Conservation (phyloP, 148 eudicot genomes). For the Vaccinium vitisidaea region DNA sequence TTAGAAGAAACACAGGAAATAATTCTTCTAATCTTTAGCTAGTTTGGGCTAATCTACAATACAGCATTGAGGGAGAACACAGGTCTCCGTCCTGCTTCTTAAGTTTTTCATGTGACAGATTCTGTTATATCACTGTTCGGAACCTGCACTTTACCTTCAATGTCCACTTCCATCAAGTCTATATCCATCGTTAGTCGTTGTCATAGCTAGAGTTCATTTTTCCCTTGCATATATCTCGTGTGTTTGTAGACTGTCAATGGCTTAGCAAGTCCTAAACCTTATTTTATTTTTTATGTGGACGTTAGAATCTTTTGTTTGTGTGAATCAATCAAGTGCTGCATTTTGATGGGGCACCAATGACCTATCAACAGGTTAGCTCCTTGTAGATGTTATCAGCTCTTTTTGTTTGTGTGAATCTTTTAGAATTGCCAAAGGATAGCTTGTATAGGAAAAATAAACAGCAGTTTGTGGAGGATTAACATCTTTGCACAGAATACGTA, state of each 20-base stretch:
- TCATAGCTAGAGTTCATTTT: no score
- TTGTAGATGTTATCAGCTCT: no score
- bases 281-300: background rate
- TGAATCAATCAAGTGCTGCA: background rate
- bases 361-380: background rate
- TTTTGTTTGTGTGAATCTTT: no score
- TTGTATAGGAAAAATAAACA: no score
- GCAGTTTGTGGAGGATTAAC: no score
- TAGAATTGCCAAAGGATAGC: no score
- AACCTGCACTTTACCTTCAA: background rate
- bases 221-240: no score
- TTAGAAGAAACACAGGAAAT: background rate
- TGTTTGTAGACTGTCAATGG: background rate
- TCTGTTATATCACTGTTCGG: background rate
- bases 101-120: background rate
- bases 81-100: background rate
- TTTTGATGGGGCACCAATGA: background rate
- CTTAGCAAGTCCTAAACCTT: background rate
- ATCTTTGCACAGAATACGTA: no score
- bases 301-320: background rate
- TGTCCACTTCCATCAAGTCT: background rate
- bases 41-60: background rate
- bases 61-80: background rate
- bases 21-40: background rate
- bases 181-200: no score